Evolutionary conservation across 371 early-diverging fungal species (phyloP).

Genomic region (Lichtheimia ornata): DNA sequence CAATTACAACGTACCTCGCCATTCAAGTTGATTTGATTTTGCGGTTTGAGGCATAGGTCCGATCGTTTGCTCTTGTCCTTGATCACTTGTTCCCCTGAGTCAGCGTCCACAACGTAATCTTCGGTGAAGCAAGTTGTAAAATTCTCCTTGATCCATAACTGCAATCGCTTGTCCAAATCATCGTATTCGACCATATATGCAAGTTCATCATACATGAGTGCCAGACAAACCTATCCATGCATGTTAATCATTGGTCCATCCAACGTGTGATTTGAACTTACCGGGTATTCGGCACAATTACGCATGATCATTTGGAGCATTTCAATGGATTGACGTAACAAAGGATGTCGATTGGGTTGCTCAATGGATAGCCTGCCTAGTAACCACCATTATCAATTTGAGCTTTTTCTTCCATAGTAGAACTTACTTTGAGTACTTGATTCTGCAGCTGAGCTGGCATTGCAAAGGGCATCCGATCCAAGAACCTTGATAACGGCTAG

Average conservation of each 20-base stretch:
- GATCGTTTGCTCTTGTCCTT: neutral
- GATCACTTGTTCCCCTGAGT: slow-evolving; percentile 10
- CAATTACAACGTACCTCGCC: slow-evolving; percentile 16
- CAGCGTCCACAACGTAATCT: slow-evolving; percentile 54
- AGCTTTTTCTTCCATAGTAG: neutral
- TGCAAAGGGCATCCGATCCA: slow-evolving; percentile 42
- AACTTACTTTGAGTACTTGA: slow-evolving; percentile 13
- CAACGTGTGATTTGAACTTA: slow-evolving; percentile 20
- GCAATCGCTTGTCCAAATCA: slow-evolving; percentile 57
- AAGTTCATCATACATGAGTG: slow-evolving; percentile 76
- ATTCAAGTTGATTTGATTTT: slow-evolving; percentile 49
- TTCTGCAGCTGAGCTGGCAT: neutral
- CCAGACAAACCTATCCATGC: slow-evolving; percentile 53
- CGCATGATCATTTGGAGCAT: slow-evolving; percentile 50
- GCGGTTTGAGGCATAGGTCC: slow-evolving; percentile 20
- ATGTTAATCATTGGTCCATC: neutral
- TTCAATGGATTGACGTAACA: slow-evolving; percentile 41
- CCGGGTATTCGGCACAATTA: slow-evolving; percentile 50
- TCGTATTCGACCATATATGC: slow-evolving; percentile 59
- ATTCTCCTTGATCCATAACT: slow-evolving; percentile 71
- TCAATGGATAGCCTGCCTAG: neutral
- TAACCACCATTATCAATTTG: neutral
- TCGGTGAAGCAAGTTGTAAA: slow-evolving; percentile 66
- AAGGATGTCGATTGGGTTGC: slow-evolving; percentile 41
- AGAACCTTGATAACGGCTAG: slow-evolving; percentile 73